A percentile compares a stretch with the other conserved stretches of the same genome.
Evolutionary conservation across 305 asterid species (phyloP).

Genomic region (Solanum aculeatissimum): DNA sequence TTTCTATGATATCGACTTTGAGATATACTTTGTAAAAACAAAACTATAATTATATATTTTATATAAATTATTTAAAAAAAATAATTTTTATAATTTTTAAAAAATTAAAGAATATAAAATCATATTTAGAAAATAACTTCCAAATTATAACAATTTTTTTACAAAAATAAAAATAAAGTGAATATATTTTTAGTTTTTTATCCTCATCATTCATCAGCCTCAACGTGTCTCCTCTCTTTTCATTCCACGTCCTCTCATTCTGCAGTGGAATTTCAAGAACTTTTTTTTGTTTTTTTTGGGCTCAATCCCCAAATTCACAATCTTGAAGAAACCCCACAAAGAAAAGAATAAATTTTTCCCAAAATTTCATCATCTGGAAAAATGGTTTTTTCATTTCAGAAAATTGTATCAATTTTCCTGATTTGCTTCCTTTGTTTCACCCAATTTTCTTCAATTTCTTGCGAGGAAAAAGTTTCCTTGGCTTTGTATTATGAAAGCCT

Average conservation of each 20-base stretch:
- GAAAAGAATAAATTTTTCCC: neutral
- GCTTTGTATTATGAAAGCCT: slow-evolving; percentile 33
- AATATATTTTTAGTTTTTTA: too few species aligned
- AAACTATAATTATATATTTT: too few species aligned
- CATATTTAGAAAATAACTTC: too few species aligned
- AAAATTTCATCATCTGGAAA: neutral
- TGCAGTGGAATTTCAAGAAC: neutral
- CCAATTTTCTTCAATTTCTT: slow-evolving; percentile 12
- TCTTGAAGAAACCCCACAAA: neutral
- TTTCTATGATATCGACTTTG: too few species aligned
- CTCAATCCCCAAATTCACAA: neutral
- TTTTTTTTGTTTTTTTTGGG: neutral
- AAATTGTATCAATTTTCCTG: neutral
- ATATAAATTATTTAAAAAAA: too few species aligned
- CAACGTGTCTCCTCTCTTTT: neutral
- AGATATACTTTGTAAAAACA: too few species aligned
- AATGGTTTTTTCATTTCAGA: neutral
- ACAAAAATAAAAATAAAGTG: too few species aligned
- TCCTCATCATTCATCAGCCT: neutral
- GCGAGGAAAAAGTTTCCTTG: slow-evolving; percentile 18
- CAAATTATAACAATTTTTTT: too few species aligned
- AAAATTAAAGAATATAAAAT: too few species aligned
- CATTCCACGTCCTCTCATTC: neutral
- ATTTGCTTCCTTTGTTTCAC: slow-evolving; percentile 10
- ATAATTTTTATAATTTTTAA: too few species aligned